These are phyloP conservation scores for Leishmania martiniquensis DNA, from an alignment of 208 protist genomes.

Conservation along the genomic window DNA sequence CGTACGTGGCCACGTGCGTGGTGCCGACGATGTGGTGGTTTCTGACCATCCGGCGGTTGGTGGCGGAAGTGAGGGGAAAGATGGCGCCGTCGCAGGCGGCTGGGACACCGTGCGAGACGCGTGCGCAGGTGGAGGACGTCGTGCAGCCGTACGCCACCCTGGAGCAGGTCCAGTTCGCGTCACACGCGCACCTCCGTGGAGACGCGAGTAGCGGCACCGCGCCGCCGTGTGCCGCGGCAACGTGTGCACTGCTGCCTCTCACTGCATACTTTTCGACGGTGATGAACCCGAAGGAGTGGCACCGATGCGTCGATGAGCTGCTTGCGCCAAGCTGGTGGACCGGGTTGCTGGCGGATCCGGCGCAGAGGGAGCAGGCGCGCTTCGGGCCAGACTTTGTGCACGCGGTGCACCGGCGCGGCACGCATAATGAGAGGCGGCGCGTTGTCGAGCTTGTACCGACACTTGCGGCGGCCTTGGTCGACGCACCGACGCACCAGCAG, in stretches of 20 bases:
- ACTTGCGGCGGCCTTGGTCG: constrained; percentile 13
- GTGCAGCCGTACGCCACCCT: constrained; percentile 35
- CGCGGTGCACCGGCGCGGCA: constrained; percentile 28
- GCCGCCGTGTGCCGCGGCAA: constrained; percentile 9
- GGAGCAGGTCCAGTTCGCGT: constrained; percentile 15
- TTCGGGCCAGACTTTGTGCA: constrained; percentile 55
- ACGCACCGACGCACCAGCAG: constrained; percentile 69
- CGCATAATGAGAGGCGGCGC: constrained; percentile 16
- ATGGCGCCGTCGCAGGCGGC: neutral
- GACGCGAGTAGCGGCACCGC: neutral
- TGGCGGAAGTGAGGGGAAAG: constrained; percentile 8
- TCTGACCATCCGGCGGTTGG: constrained; percentile 37
- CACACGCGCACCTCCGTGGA: constrained; percentile 11
- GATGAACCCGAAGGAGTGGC: constrained; percentile 36
- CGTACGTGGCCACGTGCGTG: constrained; percentile 36
- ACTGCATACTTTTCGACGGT: constrained; percentile 31
- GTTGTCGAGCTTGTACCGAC: constrained; percentile 36
- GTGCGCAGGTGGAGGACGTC: constrained; percentile 10
- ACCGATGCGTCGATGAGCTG: constrained; percentile 32
- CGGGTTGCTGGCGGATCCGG: constrained; percentile 25
- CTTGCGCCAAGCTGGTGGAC: constrained; percentile 34
- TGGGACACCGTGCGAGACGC: neutral
- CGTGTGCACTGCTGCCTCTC: constrained; percentile 31
- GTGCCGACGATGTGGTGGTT: constrained; percentile 65
- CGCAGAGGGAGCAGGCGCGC: constrained; percentile 31